A percentile compares a stretch with the other conserved stretches of the same genome.
phyloP scores from a whole-genome alignment of 768 basidiomycete genomes.

The Suillus hirtellus region DNA sequence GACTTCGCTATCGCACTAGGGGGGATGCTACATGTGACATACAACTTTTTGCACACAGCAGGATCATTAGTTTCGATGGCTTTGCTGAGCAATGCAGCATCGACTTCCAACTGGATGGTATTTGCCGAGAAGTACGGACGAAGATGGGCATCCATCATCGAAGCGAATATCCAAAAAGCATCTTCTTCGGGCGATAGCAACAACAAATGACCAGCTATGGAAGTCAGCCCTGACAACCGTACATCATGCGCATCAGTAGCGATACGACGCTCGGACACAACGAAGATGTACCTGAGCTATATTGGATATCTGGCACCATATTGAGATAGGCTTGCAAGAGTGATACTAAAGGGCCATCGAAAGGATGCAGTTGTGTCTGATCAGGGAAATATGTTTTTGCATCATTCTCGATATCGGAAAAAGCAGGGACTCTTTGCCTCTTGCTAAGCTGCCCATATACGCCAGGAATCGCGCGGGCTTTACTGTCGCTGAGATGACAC shows the following conservation, averaged over 20 bases:
- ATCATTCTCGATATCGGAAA: slow-evolving; percentile 60
- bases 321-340: slow-evolving; percentile 72
- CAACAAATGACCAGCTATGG: slow-evolving; percentile 71
- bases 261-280: slow-evolving; percentile 9
- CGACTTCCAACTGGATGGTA: slow-evolving; percentile 70
- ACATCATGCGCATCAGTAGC: not conserved
- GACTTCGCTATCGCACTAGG: slow-evolving; percentile 59
- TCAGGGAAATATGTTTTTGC: slow-evolving; percentile 53
- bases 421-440: slow-evolving; percentile 51
- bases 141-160: slow-evolving; percentile 83
- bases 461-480: slow-evolving; percentile 64
- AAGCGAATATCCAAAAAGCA: slow-evolving; percentile 88
- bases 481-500: slow-evolving; percentile 78
- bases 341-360: slow-evolving; percentile 55
- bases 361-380: slow-evolving; percentile 57
- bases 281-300: slow-evolving; percentile 52
- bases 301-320: slow-evolving; percentile 85
- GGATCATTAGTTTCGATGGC: slow-evolving; percentile 67
- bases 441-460: slow-evolving; percentile 66
- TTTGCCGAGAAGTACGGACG: slow-evolving; percentile 71
- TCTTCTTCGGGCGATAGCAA: slow-evolving; percentile 83
- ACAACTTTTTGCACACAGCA: slow-evolving; percentile 61
- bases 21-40: slow-evolving; percentile 60
- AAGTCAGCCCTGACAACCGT: slow-evolving; percentile 53
- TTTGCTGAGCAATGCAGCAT: slow-evolving; percentile 67